Evolutionary conservation across 1,139 yeast species (phyloP), one percentile per base, ranked within the genome.

Genomic region (Geotrichum europaeum): DNA sequence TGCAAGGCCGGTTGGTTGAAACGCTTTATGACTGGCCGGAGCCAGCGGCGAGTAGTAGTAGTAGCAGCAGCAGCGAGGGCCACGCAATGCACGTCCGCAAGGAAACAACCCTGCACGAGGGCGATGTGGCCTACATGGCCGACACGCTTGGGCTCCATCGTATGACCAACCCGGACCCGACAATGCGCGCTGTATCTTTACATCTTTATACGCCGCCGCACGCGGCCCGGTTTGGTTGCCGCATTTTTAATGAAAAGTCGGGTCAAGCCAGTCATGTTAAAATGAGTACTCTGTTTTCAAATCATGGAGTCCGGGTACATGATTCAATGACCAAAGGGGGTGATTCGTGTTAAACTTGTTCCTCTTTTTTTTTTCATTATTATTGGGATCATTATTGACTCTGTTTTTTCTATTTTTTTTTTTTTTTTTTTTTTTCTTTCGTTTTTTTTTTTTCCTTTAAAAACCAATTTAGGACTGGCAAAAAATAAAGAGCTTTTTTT

Each of bases 121-220:
- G 84, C 65, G 77, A 79, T 51, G 89, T 86, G 36, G 84, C 89
- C 1, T 86, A 87, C 74, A 87, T 87, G 69, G 75, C 83, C 49
- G 94, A 87, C 72, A 75, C 76, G 32, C 79, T 87, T 54, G 94
- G 94, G 0, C 76, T 85, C 62, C 94, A 87, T 73, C 78, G 82
- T 66, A 85, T 87, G 70, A 75, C 78, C 58, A 87, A 87, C 69
- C 81, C 82, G 6, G 71, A 74, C 49, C 65, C 74, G 0, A 69
- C 74, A 50, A 79, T 79, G 49, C 72, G 77, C n/a, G 84, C 89
- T n/a, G 83, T 87, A 10, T 81, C 88, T 47, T 77, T 87, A 69
- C 94, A 87, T 72, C 78, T 87, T 61, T 87, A 87, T 74, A 86
- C 92, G 15, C 91, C 94, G 9, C 92, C 94, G 10, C 85, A 86